These are phyloP conservation scores for Ophiostoma perfectum DNA, from an alignment of 2,329 filamentous ascomycete genomes.

Conservation along the genomic window DNA sequence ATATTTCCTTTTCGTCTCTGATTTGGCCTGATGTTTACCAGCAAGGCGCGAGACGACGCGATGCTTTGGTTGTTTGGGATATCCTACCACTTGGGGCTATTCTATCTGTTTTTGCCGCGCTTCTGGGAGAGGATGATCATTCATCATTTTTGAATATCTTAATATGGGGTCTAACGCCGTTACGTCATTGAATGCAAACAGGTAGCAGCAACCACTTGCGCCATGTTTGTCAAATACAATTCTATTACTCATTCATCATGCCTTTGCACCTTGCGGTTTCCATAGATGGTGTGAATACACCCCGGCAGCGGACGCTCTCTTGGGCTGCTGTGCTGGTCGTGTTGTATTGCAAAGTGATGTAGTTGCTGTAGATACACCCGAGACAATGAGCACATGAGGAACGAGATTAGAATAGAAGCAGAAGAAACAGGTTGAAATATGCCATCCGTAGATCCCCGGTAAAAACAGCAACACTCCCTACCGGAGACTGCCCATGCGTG, in stretches of 20 bases:
- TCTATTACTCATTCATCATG: neutral
- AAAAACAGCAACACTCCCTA: neutral
- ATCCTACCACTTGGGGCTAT: neutral
- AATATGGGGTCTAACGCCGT: neutral
- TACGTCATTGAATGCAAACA: neutral
- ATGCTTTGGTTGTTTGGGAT: neutral
- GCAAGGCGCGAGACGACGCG: neutral
- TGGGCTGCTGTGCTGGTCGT: no score
- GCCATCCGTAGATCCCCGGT: neutral
- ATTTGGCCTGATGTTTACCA: neutral
- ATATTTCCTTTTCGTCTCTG: neutral
- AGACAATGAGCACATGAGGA: no score
- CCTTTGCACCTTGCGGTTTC: neutral
- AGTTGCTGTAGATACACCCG: neutral
- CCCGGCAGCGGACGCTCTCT: no score
- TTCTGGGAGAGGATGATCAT: neutral
- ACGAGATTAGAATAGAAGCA: neutral
- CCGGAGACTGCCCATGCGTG: neutral
- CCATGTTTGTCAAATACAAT: neutral
- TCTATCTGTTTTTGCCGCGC: neutral
- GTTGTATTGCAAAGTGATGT: no score
- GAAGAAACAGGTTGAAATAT: neutral
- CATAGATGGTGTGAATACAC: neutral
- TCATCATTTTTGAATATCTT: slow-evolving; percentile 3
- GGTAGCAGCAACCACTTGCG: neutral